phyloP scores from a whole-genome alignment of 331 rosid species.

The Rhamnella rubrinervis region DNA sequence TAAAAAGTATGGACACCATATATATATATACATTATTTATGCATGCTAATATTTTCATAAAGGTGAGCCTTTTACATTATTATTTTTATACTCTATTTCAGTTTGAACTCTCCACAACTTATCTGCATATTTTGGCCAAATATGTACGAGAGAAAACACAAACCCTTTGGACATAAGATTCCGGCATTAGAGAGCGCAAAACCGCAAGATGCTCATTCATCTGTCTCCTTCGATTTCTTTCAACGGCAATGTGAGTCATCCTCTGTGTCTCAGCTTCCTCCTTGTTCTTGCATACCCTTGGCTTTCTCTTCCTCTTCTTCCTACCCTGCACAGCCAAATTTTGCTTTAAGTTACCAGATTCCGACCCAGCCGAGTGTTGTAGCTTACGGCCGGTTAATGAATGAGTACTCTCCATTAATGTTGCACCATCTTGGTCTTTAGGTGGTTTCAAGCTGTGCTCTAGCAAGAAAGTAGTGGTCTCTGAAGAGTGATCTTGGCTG shows the following conservation, averaged over 20 bases:
- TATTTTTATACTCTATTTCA: too few relatives aligned
- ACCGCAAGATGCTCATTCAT: constrained; percentile 95
- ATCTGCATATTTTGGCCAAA: too few relatives aligned
- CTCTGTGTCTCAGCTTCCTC: constrained; percentile 95
- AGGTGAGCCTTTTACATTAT: too few relatives aligned
- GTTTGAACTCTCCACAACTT: too few relatives aligned
- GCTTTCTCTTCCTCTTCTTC: constrained; percentile 77
- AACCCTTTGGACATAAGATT: constrained; percentile 89
- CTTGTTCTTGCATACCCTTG: constrained; percentile 78
- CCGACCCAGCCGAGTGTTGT: not conserved
- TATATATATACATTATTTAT: too few relatives aligned
- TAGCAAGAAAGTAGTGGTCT: constrained; percentile 21
- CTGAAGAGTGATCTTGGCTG: constrained; percentile 36
- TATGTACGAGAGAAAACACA: constrained; percentile 9
- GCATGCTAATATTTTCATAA: too few relatives aligned
- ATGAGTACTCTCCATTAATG: constrained; percentile 1
- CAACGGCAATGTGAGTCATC: constrained; percentile 91
- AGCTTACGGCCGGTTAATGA: constrained; percentile 17
- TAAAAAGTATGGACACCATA: too few relatives aligned
- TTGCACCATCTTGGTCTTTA: constrained; percentile 19
- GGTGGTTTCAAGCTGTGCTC: constrained; percentile 22
- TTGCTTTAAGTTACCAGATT: constrained; percentile 13
- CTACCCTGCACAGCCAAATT: constrained; percentile 34
- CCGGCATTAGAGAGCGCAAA: constrained; percentile 89
- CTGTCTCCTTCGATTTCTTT: constrained; percentile 83